phyloP scores from a whole-genome alignment of 2,329 filamentous ascomycete species.

The Leptosphaerulina australis region DNA sequence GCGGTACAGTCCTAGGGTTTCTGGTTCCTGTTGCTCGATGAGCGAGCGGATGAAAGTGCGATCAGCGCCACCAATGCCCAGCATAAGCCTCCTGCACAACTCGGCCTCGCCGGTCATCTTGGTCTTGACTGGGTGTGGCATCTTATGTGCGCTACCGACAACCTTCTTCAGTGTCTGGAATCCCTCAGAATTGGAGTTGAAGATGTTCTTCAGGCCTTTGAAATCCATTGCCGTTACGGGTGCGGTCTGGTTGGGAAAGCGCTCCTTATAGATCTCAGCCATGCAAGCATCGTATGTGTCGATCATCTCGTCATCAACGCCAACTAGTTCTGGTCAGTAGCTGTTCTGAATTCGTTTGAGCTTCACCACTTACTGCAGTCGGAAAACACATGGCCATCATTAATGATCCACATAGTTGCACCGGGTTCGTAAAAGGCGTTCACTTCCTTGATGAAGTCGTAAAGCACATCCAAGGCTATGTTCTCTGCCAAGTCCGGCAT shows the following conservation, averaged over 20 bases:
- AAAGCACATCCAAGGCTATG: constrained; percentile 50
- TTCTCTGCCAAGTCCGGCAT: constrained; percentile 54
- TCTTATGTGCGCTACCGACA: constrained; percentile 26
- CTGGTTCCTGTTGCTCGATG: constrained; percentile 38
- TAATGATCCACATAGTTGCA: constrained; percentile 52
- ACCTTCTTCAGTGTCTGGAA: constrained; percentile 32
- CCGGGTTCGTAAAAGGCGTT: constrained; percentile 50
- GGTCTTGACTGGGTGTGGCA: constrained; percentile 41
- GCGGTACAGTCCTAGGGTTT: constrained; percentile 43
- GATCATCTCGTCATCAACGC: constrained; percentile 53
- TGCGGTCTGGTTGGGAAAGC: constrained; percentile 26
- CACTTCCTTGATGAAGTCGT: constrained; percentile 51
- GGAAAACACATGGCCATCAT: constrained; percentile 52
- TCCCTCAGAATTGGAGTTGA: constrained; percentile 31
- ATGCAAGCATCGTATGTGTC: constrained; percentile 50
- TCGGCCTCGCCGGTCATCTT: constrained; percentile 37
- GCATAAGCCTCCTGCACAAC: constrained; percentile 39
- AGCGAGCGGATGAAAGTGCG: constrained; percentile 33
- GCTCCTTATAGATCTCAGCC: constrained; percentile 47
- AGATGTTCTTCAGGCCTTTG: constrained; percentile 40
- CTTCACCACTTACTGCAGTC: constrained; percentile 47
- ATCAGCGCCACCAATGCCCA: constrained; percentile 34
- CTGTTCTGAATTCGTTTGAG: neutral
- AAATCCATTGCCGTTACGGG: constrained; percentile 35
- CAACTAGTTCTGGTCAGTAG: constrained; percentile 37